Conservation (phyloP, 2,329 filamentous ascomycete species). For the Phaeosphaeriaceae sp. region DNA sequence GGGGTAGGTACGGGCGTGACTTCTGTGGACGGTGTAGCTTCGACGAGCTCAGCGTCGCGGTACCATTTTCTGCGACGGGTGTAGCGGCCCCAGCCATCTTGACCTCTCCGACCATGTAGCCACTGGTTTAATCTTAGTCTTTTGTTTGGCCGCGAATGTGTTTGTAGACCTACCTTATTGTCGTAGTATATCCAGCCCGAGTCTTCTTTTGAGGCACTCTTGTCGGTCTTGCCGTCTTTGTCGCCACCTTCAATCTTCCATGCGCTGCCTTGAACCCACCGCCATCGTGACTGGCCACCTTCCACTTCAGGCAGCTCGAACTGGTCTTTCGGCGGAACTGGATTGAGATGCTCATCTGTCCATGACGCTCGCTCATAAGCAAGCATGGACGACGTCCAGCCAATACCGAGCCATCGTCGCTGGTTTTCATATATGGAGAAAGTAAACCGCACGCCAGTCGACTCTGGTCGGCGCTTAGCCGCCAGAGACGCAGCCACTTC, state of each 20-base stretch:
- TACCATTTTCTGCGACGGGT: conserved; percentile 95
- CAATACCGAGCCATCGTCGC: conserved; percentile 89
- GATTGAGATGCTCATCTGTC: conserved; percentile 94
- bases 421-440: conserved; percentile 98
- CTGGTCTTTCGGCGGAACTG: conserved; percentile 75
- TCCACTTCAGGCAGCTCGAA: conserved; percentile 74
- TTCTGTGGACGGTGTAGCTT: conserved; percentile 62
- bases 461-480: conserved; percentile 53
- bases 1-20: conserved; percentile 53
- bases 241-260: conserved; percentile 85
- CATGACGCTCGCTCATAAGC: conserved; percentile 88
- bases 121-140: conserved; percentile 63
- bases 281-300: conserved; percentile 68
- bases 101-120: conserved; percentile 83
- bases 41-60: conserved; percentile 92
- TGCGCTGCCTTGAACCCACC: conserved; percentile 83
- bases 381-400: conserved; percentile 92
- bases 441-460: conserved; percentile 89
- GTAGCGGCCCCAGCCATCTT: conserved; percentile 93
- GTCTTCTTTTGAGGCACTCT: conserved; percentile 47
- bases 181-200: conserved; percentile 98
- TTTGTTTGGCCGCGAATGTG: neutral
- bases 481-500: conserved; percentile 56
- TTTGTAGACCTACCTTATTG: conserved; percentile 72
- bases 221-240: conserved; percentile 53